Evolutionary conservation across 139 green algal genomes (phyloP).

Genomic region (Penium margaritaceum): DNA sequence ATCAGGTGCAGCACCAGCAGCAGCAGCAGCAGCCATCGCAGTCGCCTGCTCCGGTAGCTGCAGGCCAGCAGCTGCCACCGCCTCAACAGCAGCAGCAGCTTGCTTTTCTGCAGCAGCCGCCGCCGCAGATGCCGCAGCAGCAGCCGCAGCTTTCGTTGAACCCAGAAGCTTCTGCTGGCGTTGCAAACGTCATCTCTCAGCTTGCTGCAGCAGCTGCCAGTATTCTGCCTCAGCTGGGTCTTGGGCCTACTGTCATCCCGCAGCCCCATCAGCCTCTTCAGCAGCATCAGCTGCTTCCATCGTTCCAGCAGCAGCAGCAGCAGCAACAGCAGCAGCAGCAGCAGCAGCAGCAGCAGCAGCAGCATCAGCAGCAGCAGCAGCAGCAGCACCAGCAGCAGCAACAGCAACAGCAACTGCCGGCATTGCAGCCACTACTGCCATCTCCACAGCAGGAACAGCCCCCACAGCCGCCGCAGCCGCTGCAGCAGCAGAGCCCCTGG

Average conservation of each 20-base stretch:
- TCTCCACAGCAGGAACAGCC: no score
- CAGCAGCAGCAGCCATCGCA: background rate
- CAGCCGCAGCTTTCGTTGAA: background rate
- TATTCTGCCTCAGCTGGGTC: conserved; percentile 31
- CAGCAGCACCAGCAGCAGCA: conserved; percentile 13
- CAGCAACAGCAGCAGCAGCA: conserved; percentile 18
- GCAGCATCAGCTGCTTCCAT: conserved; percentile 8
- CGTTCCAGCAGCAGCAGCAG: background rate
- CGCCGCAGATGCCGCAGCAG: conserved; percentile 27
- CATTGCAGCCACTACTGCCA: no score
- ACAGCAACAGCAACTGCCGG: no score
- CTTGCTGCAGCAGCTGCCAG: conserved; percentile 23
- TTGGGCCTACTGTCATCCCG: background rate
- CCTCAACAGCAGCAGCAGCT: no score
- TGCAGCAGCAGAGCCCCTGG: no score
- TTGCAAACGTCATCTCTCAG: conserved; percentile 33
- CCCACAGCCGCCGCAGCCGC: no score
- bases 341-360: conserved; percentile 9
- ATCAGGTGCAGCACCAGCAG: no score
- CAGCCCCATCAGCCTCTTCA: background rate
- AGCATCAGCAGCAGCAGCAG: background rate
- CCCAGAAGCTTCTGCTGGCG: conserved; percentile 17
- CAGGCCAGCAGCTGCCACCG: no score
- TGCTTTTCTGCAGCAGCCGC: no score
- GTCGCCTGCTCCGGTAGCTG: no score